Evolutionary conservation across 1,284 basidiomycete genomes (phyloP).

Genomic region (Trametes hirsuta): DNA sequence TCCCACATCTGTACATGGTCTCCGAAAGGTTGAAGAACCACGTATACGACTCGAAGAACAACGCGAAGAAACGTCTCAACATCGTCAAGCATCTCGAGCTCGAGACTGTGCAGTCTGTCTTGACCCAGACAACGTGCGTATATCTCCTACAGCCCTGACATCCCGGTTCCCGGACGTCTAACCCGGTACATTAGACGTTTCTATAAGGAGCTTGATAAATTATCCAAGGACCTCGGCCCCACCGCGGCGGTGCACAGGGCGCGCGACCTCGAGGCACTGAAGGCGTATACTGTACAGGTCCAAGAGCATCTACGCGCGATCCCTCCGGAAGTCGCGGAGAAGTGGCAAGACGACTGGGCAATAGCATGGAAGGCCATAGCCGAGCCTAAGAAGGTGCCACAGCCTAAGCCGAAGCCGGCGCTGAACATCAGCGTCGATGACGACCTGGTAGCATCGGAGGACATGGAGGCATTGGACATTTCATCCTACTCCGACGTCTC

Average conservation of each 20-base stretch:
- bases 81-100: constrained; percentile 36
- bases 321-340: constrained; percentile 18
- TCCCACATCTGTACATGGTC: constrained; percentile 51
- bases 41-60: constrained; percentile 36
- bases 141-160: too few species aligned
- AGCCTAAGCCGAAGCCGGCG: constrained; percentile 17
- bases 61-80: constrained; percentile 38
- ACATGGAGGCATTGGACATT: not conserved
- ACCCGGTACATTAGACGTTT: constrained; percentile 6
- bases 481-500: too few species aligned
- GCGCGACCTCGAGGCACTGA: constrained; percentile 25
- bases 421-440: constrained; percentile 23
- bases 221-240: constrained; percentile 24
- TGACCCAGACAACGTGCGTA: constrained; percentile 30
- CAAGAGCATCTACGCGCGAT: constrained; percentile 17
- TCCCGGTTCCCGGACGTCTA: not conserved
- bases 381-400: constrained; percentile 11
- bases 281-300: constrained; percentile 16
- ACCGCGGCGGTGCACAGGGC: constrained; percentile 24
- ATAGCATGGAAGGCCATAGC: constrained; percentile 32
- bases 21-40: constrained; percentile 41
- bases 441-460: not conserved
- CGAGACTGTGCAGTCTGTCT: constrained; percentile 38
- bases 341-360: constrained; percentile 29
- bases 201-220: constrained; percentile 18